A percentile compares a stretch with the other conserved stretches of the same genome.
These are phyloP conservation scores for Ceratobasidium papillatum DNA, from an alignment of 1,284 basidiomycete genomes.

Conservation along the genomic window DNA sequence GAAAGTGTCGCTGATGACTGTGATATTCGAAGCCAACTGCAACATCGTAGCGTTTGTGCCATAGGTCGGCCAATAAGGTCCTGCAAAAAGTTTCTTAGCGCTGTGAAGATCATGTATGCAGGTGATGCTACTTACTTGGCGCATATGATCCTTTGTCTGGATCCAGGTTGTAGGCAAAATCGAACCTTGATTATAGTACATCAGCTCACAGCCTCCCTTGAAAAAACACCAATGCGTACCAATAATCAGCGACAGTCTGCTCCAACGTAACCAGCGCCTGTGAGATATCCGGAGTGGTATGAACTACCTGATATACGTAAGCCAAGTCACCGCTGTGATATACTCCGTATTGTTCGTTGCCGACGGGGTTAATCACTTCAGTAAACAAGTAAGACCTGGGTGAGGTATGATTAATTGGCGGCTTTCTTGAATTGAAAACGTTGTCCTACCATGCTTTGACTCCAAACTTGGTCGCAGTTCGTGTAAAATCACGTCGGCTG, in stretches of 20 bases:
- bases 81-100: not conserved
- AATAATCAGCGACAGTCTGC: not conserved
- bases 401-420: not conserved
- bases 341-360: not conserved
- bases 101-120: not conserved
- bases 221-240: not conserved
- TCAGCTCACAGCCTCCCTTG: too few relatives aligned
- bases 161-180: slow-evolving; percentile 20
- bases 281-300: not conserved
- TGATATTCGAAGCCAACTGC: slow-evolving; percentile 13
- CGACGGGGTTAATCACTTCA: slow-evolving; percentile 4
- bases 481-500: not conserved
- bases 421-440: not conserved
- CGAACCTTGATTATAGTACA: not conserved
- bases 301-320: not conserved
- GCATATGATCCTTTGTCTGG: not conserved
- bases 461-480: slow-evolving; percentile 13
- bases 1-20: slow-evolving; percentile 10
- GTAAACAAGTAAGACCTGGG: slow-evolving; percentile 20
- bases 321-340: slow-evolving; percentile 10
- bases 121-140: not conserved
- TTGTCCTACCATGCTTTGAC: not conserved
- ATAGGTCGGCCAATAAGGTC: slow-evolving; percentile 3
- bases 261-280: not conserved
- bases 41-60: slow-evolving; percentile 12